Percentiles rank a stretch among this genome's conserved stretches.
phyloP scores from a whole-genome alignment of 331 rosid genomes.

The Dryas integrifolia region DNA sequence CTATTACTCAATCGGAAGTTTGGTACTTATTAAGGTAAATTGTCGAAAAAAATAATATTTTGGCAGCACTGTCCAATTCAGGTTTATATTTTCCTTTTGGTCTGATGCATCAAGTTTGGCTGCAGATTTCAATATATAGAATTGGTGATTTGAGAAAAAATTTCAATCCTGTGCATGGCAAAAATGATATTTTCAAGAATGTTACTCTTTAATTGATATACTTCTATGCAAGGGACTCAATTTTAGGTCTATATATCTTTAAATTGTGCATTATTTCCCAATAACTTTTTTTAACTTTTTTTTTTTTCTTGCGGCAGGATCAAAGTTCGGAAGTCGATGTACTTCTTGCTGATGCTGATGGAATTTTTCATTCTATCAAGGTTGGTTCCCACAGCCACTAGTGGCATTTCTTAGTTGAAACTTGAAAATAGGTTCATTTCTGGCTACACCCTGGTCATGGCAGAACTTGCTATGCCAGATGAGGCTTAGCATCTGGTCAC shows the following conservation, averaged over 20 bases:
- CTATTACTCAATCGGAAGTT: slow-evolving; percentile 68
- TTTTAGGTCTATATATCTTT: neutral
- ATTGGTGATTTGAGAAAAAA: neutral
- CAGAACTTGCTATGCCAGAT: slow-evolving; percentile 18
- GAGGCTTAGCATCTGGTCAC: neutral
- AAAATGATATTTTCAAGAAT: neutral
- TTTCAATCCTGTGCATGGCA: neutral
- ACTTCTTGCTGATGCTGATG: slow-evolving; percentile 68
- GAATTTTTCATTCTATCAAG: slow-evolving; percentile 75
- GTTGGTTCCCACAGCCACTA: slow-evolving; percentile 35
- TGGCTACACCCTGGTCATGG: slow-evolving; percentile 20
- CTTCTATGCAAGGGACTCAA: neutral
- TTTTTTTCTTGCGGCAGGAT: slow-evolving; percentile 39
- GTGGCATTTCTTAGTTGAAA: slow-evolving; percentile 15
- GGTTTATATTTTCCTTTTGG: neutral
- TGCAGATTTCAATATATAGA: neutral
- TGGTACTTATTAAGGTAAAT: slow-evolving; percentile 75
- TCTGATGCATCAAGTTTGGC: neutral
- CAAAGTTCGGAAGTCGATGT: slow-evolving; percentile 63
- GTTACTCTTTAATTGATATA: neutral
- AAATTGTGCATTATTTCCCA: neutral
- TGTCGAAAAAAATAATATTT: neutral
- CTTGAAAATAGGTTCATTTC: slow-evolving; percentile 15
- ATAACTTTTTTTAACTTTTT: neutral
- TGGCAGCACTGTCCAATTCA: neutral